These are phyloP conservation scores for Leptographium radiaticola DNA, from an alignment of 2,329 filamentous ascomycete genomes.

Conservation along the genomic window DNA sequence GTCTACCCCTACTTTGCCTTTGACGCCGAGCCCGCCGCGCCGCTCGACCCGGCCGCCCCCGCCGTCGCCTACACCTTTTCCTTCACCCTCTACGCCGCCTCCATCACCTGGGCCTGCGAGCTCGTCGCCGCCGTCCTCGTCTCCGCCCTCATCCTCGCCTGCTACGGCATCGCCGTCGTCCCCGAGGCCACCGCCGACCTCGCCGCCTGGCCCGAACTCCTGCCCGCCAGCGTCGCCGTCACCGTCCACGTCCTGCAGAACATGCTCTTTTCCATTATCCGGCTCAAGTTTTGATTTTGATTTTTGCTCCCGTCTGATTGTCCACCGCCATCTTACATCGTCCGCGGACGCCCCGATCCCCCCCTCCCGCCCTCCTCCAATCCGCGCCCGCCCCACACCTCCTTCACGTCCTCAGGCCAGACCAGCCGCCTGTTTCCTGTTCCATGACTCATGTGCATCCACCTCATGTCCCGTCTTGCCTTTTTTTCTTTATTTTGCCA, in stretches of 20 bases:
- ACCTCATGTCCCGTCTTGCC: no score
- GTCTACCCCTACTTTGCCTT: conserved; percentile 61
- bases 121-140: conserved; percentile 48
- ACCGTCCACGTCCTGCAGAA: conserved; percentile 58
- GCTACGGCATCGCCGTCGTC: conserved; percentile 49
- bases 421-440: neutral
- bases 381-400: neutral
- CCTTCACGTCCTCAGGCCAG: neutral
- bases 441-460: no score
- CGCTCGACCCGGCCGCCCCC: neutral
- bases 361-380: neutral
- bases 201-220: conserved; percentile 51
- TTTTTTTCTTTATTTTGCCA: no score
- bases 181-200: conserved; percentile 52
- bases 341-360: neutral
- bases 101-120: conserved; percentile 55
- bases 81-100: conserved; percentile 49
- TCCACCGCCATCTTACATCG: no score
- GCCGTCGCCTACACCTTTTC: conserved; percentile 41
- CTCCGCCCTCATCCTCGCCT: conserved; percentile 40
- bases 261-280: conserved; percentile 58
- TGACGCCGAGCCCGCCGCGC: conserved; percentile 25
- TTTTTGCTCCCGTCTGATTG: neutral
- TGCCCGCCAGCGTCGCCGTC: conserved; percentile 52
- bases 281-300: conserved; percentile 39